A percentile compares a stretch with the other conserved stretches of the same genome.
Conservation (phyloP, 2,329 filamentous ascomycete genomes). For the Ophiostoma novo-ulmi region DNA sequence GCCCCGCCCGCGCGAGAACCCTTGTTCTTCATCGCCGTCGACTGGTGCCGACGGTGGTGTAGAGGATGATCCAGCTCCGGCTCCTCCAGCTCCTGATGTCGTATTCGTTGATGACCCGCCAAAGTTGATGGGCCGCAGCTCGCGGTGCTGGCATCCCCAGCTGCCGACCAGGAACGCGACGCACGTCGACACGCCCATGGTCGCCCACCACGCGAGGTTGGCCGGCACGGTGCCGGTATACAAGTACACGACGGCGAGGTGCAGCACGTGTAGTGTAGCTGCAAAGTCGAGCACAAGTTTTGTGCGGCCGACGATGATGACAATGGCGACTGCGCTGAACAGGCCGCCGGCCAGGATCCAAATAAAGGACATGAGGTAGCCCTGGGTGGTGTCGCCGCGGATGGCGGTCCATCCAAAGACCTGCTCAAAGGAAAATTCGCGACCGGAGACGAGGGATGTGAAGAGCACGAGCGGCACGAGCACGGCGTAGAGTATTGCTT, state of each 20-base stretch:
- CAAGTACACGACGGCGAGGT: constrained; percentile 50
- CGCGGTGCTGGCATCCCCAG: constrained; percentile 87
- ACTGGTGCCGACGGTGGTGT: constrained; percentile 20
- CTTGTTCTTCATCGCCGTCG: constrained; percentile 44
- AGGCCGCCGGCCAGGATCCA: constrained; percentile 54
- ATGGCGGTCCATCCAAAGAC: constrained; percentile 56
- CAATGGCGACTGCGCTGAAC: constrained; percentile 73
- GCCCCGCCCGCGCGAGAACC: constrained; percentile 46
- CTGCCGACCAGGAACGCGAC: constrained; percentile 61
- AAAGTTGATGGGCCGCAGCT: constrained; percentile 83
- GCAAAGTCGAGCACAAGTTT: constrained; percentile 96
- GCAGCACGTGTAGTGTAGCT: constrained; percentile 58
- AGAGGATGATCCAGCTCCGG: background rate
- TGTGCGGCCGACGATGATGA: constrained; percentile 77
- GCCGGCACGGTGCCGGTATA: constrained; percentile 73
- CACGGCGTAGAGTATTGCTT: constrained; percentile 51
- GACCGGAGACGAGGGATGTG: constrained; percentile 54
- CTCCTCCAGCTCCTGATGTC: constrained; percentile 28
- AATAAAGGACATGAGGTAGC: constrained; percentile 55
- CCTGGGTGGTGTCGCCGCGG: constrained; percentile 57
- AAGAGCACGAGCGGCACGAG: constrained; percentile 53
- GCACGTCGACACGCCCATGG: constrained; percentile 46
- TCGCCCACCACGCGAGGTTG: constrained; percentile 80
- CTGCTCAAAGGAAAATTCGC: constrained; percentile 48
- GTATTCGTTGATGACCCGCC: constrained; percentile 46